phyloP scores from a whole-genome alignment of 441 rosid species.

The Aleurites moluccanus region DNA sequence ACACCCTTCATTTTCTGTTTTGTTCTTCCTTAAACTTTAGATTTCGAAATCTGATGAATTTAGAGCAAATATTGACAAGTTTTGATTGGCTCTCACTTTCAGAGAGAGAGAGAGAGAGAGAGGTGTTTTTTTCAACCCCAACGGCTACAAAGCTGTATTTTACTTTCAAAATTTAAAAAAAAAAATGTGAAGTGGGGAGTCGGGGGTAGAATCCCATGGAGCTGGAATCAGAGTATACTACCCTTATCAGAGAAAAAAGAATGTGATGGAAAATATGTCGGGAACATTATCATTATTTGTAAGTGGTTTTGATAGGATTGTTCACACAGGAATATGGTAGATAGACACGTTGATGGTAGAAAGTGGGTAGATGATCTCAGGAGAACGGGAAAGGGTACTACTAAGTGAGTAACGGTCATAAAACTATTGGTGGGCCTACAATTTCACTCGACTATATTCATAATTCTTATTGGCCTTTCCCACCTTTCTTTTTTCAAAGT shows the following conservation, averaged over 20 bases:
- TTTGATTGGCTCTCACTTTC: not conserved
- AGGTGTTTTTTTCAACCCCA: constrained; percentile 28
- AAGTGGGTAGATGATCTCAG: not conserved
- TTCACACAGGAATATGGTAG: not conserved
- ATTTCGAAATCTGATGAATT: constrained; percentile 10
- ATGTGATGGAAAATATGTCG: too few species aligned
- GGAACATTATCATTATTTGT: too few species aligned
- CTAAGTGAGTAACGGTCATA: constrained; percentile 35
- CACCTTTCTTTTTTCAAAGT: not conserved
- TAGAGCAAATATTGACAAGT: constrained; percentile 1
- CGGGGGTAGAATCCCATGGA: constrained; percentile 9
- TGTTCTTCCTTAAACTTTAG: not conserved
- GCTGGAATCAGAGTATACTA: not conserved
- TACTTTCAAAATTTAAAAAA: constrained; percentile 24
- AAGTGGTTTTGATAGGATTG: not conserved
- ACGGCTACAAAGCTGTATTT: constrained; percentile 56
- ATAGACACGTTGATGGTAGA: not conserved
- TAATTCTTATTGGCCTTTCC: not conserved
- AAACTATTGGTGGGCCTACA: constrained; percentile 5
- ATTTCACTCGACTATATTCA: not conserved
- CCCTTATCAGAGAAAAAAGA: not conserved
- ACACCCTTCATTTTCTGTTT: constrained; percentile 55
- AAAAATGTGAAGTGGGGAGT: not conserved
- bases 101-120: constrained; percentile 6
- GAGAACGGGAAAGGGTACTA: too few species aligned